These are phyloP conservation scores for Venturia aucupariae DNA, from an alignment of 2,329 filamentous ascomycete species.

Conservation along the genomic window DNA sequence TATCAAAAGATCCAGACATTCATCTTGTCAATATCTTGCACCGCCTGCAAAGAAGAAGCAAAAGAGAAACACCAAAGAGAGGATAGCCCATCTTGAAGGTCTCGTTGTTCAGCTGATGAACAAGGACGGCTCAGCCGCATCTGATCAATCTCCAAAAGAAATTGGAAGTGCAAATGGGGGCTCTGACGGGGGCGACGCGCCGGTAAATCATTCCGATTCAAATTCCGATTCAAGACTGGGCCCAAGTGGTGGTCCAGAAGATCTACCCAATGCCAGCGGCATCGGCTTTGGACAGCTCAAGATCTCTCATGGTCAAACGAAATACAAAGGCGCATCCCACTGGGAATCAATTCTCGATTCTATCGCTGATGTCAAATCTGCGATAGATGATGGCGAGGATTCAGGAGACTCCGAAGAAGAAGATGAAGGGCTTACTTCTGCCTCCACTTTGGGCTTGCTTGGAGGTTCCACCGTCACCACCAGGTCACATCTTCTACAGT, in stretches of 20 bases:
- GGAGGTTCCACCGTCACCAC: constrained; percentile 4
- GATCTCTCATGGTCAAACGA: constrained; percentile 11
- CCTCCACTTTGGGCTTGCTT: background rate
- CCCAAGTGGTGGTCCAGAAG: background rate
- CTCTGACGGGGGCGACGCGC: background rate
- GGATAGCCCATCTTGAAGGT: constrained; percentile 15
- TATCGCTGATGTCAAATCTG: constrained; percentile 12
- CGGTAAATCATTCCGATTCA: background rate
- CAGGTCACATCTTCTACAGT: background rate
- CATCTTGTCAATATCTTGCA: constrained; percentile 19
- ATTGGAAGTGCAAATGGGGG: background rate
- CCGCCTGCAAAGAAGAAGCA: constrained; percentile 15
- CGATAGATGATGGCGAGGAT: constrained; percentile 10
- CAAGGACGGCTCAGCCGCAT: background rate
- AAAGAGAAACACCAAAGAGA: constrained; percentile 14
- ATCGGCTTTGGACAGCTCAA: constrained; percentile 14
- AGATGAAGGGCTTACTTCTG: background rate
- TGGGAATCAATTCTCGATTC: constrained; percentile 16
- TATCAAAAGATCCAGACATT: constrained; percentile 25
- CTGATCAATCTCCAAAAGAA: background rate
- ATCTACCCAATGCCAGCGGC: background rate
- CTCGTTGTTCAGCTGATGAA: constrained; percentile 16
- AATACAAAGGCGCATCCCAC: constrained; percentile 13
- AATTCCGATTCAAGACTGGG: background rate
- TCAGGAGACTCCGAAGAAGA: background rate